These are phyloP conservation scores for Hypomyces perniciosus DNA, from an alignment of 2,329 filamentous ascomycete genomes.

Conservation along the genomic window DNA sequence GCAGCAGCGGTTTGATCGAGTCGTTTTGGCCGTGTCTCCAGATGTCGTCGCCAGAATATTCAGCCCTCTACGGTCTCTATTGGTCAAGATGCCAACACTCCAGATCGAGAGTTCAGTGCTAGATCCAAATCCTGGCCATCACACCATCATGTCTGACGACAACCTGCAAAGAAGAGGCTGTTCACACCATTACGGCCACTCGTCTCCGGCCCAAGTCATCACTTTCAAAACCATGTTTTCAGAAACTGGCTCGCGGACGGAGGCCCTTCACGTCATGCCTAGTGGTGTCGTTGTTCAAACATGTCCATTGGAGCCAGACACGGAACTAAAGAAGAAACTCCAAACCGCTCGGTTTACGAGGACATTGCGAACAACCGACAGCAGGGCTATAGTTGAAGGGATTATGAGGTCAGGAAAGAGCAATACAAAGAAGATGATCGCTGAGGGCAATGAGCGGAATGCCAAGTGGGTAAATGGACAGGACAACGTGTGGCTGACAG, in stretches of 20 bases:
- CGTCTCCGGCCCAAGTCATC: conserved; percentile 26
- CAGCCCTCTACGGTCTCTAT: conserved; percentile 30
- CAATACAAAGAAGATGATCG: conserved; percentile 6
- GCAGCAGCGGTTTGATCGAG: conserved; percentile 42
- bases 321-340: conserved; percentile 35
- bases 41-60: conserved; percentile 46
- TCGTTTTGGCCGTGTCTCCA: conserved; percentile 50
- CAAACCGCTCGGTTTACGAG: conserved; percentile 44
- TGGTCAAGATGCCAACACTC: conserved; percentile 41
- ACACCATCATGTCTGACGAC: conserved; percentile 8
- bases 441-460: neutral
- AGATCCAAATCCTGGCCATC: conserved; percentile 10
- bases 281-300: conserved; percentile 49
- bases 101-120: conserved; percentile 43
- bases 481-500: conserved; percentile 47
- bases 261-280: conserved; percentile 46
- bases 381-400: conserved; percentile 40
- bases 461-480: conserved; percentile 46
- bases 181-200: conserved; percentile 22
- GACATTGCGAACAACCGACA: conserved; percentile 44
- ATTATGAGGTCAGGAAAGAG: conserved; percentile 31
- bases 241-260: conserved; percentile 32
- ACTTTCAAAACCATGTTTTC: conserved; percentile 31
- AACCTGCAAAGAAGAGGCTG: conserved; percentile 15
- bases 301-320: conserved; percentile 34